These are phyloP conservation scores for Teratosphaeria gauchensis DNA, from an alignment of 2,329 filamentous ascomycete species.

Conservation along the genomic window DNA sequence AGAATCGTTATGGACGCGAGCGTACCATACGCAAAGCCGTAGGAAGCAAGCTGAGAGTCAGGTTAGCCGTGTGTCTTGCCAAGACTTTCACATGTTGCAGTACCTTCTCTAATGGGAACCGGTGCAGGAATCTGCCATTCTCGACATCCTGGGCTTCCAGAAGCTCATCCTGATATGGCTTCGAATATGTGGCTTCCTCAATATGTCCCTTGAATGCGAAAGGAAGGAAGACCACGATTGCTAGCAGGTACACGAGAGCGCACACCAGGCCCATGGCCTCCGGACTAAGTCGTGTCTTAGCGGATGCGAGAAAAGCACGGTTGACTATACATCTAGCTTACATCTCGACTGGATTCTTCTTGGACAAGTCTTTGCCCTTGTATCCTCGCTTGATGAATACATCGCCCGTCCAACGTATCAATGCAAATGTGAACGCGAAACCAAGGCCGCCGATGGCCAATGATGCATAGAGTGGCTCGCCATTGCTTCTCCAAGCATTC, in stretches of 20 bases:
- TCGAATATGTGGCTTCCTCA: conserved; percentile 85
- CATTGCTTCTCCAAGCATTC: conserved; percentile 75
- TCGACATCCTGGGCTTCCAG: conserved; percentile 64
- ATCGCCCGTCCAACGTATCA: conserved; percentile 88
- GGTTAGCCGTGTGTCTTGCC: not conserved
- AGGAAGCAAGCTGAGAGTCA: conserved; percentile 69
- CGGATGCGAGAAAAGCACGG: not conserved
- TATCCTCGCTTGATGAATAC: conserved; percentile 81
- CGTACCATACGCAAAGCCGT: conserved; percentile 86
- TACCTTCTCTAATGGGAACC: conserved; percentile 91
- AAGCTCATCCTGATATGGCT: conserved; percentile 81
- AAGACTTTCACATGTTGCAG: not conserved
- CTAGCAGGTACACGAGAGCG: conserved; percentile 82
- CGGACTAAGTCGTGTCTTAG: conserved; percentile 44
- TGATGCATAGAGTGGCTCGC: conserved; percentile 80
- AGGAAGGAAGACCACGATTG: conserved; percentile 84
- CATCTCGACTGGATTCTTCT: conserved; percentile 65
- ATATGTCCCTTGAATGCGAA: conserved; percentile 99
- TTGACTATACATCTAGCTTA: conserved; percentile 30
- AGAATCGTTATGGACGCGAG: conserved; percentile 85
- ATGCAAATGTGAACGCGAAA: conserved; percentile 69
- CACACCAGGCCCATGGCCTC: conserved; percentile 95
- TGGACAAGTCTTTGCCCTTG: conserved; percentile 83
- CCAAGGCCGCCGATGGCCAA: conserved; percentile 77
- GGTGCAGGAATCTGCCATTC: conserved; percentile 75